Evolutionary conservation across 164 flowering plant species (phyloP).

Genomic region (Dillenia suffruticosa): DNA sequence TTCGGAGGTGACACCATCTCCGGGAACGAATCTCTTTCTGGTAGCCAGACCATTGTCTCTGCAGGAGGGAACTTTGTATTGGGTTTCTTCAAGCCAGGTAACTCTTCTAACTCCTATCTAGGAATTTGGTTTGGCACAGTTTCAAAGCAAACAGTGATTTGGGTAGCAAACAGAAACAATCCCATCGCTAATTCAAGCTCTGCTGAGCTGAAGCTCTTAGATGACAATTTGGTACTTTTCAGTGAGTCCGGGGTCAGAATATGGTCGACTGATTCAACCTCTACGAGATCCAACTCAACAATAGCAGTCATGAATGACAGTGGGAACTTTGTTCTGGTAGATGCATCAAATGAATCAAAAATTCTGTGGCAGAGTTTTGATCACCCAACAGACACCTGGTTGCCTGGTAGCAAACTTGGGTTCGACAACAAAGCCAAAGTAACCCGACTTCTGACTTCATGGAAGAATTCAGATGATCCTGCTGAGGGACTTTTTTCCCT

Average conservation of each 20-base stretch:
- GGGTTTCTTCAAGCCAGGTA: too few relatives aligned
- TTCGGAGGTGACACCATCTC: too few relatives aligned
- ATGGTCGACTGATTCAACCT: slow-evolving; percentile 4
- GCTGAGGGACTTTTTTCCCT: slow-evolving; percentile 4
- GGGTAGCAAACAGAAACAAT: too few relatives aligned
- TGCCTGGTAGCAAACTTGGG: slow-evolving; percentile 9
- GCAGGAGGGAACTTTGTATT: too few relatives aligned
- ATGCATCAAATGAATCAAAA: background rate
- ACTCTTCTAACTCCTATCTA: too few relatives aligned
- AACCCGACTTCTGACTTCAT: slow-evolving; percentile 4
- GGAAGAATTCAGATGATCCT: slow-evolving; percentile 12
- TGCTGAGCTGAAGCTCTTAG: background rate
- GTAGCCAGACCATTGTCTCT: too few relatives aligned
- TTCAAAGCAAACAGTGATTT: too few relatives aligned
- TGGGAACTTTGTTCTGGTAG: slow-evolving; percentile 5
- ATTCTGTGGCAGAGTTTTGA: slow-evolving; percentile 7
- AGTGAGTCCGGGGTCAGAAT: background rate
- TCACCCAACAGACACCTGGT: slow-evolving; percentile 8
- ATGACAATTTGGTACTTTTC: slow-evolving; percentile 6
- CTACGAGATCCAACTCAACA: background rate
- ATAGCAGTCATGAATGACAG: background rate
- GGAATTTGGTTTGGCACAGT: too few relatives aligned
- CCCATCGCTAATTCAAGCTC: too few relatives aligned
- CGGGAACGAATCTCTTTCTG: too few relatives aligned
- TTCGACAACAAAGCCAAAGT: background rate